Percentiles rank a stretch among this genome's conserved stretches.
phyloP scores from a whole-genome alignment of 2,329 filamentous ascomycete species.

The Neopestalotiopsis sp. region DNA sequence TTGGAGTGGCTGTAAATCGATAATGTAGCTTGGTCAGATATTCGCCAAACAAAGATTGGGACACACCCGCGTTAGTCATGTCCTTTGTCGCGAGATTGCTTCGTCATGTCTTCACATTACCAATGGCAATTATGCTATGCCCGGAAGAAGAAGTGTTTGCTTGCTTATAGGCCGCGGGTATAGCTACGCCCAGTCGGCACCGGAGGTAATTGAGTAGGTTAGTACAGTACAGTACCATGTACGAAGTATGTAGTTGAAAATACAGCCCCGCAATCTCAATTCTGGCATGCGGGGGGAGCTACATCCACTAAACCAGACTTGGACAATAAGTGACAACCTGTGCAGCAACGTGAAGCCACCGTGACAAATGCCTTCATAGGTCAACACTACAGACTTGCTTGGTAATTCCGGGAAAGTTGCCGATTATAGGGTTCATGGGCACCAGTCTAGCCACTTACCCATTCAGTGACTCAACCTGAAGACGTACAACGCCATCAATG shows the following conservation, averaged over 20 bases:
- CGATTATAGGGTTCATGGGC: neutral
- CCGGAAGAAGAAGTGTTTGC: no score
- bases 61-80: no score
- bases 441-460: neutral
- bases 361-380: no score
- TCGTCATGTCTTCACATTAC: no score
- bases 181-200: no score
- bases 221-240: no score
- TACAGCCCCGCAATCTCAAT: neutral
- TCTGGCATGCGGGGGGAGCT: neutral
- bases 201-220: no score
- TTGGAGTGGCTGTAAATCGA: constrained; percentile 30
- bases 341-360: neutral
- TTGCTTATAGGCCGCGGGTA: no score
- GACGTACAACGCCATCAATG: no score
- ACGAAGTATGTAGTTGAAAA: no score
- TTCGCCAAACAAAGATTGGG: neutral
- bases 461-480: no score
- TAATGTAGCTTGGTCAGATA: neutral
- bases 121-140: no score
- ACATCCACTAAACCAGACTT: neutral
- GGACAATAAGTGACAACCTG: neutral
- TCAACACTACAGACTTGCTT: neutral
- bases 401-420: neutral
- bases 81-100: neutral